phyloP scores from a whole-genome alignment of 306 rosid species.

The Carpinus fangiana region DNA sequence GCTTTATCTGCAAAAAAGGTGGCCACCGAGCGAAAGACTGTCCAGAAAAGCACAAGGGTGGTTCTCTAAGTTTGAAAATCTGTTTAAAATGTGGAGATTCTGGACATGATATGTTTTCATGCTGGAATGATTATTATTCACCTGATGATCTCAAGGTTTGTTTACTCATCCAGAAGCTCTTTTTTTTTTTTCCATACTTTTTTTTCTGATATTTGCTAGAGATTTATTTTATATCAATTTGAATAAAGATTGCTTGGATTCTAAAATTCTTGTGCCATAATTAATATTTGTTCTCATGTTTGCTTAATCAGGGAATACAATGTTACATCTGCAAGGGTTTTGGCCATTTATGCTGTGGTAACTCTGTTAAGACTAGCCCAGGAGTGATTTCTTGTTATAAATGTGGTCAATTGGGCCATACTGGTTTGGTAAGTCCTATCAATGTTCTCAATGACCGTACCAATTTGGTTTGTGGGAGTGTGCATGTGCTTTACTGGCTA shows the following conservation, averaged over 20 bases:
- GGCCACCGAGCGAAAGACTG: constrained; percentile 89
- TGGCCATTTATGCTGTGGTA: constrained; percentile 87
- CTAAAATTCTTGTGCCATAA: constrained; percentile 18
- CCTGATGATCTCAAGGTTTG: constrained; percentile 77
- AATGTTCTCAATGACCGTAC: not conserved
- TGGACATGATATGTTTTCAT: constrained; percentile 88
- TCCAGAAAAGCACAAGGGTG: constrained; percentile 60
- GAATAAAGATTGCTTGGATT: constrained; percentile 2
- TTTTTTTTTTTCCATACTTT: constrained; percentile 7
- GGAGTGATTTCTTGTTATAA: constrained; percentile 77
- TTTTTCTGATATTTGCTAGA: constrained; percentile 10
- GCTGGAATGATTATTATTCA: constrained; percentile 60
- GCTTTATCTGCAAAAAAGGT: constrained; percentile 72
- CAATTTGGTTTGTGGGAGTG: not conserved
- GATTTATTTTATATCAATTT: constrained; percentile 8
- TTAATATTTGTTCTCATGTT: constrained; percentile 1
- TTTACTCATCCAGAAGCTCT: constrained; percentile 6
- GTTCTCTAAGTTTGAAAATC: constrained; percentile 33
- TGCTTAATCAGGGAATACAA: constrained; percentile 58
- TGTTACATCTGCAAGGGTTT: constrained; percentile 75
- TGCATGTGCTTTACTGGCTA: not conserved
- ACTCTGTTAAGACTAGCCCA: constrained; percentile 26
- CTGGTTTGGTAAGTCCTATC: constrained; percentile 76
- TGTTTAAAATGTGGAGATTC: constrained; percentile 85
- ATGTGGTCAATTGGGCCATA: constrained; percentile 84